These are phyloP conservation scores for Calonectria pauciramosa DNA, from an alignment of 2,329 filamentous ascomycete genomes.

Conservation along the genomic window DNA sequence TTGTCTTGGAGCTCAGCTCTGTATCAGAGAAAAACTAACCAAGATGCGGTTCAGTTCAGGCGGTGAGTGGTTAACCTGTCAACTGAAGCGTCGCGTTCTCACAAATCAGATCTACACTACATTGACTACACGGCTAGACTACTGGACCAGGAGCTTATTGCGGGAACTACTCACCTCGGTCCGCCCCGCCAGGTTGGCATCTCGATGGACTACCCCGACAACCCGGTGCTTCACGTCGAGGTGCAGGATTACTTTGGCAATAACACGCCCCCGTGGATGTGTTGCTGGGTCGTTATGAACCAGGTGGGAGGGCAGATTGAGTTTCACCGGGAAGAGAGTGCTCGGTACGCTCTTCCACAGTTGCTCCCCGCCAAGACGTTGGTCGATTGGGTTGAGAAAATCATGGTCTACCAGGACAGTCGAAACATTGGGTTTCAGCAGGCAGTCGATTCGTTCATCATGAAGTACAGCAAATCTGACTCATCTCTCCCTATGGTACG, in stretches of 20 bases:
- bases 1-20: constrained; percentile 41
- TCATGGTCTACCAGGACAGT: constrained; percentile 40
- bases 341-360: constrained; percentile 43
- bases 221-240: constrained; percentile 40
- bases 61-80: constrained; percentile 29
- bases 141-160: constrained; percentile 44
- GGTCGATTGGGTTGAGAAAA: constrained; percentile 44
- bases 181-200: constrained; percentile 42
- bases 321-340: constrained; percentile 44
- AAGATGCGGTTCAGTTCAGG: constrained; percentile 47
- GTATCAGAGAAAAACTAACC: constrained; percentile 45
- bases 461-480: constrained; percentile 42
- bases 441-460: constrained; percentile 45
- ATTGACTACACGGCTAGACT: constrained; percentile 46
- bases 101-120: constrained; percentile 45
- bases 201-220: constrained; percentile 46
- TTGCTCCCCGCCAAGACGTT: constrained; percentile 39
- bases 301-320: constrained; percentile 45
- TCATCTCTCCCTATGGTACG: constrained; percentile 42
- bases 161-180: constrained; percentile 46
- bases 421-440: constrained; percentile 46
- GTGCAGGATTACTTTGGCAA: constrained; percentile 45
- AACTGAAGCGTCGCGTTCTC: constrained; percentile 11
- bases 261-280: constrained; percentile 42
- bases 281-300: constrained; percentile 46